These are phyloP conservation scores for Neopestalotiopsis sp. DNA, from an alignment of 2,329 filamentous ascomycete genomes.

Conservation along the genomic window DNA sequence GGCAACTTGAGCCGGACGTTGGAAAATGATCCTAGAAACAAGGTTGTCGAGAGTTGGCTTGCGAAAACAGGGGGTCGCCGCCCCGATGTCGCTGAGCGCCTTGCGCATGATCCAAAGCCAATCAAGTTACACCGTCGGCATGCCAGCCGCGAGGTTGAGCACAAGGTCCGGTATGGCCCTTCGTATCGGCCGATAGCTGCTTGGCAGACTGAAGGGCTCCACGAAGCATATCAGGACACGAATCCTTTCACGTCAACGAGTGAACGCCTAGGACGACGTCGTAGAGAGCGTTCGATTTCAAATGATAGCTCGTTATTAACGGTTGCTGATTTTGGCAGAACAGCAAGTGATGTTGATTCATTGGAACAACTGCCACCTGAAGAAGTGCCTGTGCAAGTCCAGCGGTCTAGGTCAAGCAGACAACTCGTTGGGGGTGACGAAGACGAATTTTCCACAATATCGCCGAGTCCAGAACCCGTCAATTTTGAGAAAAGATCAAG, in stretches of 20 bases:
- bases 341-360: neutral
- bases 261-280: neutral
- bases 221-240: neutral
- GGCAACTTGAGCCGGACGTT: constrained; percentile 28
- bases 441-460: constrained; percentile 27
- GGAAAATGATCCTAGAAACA: constrained; percentile 27
- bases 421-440: constrained; percentile 7
- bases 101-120: neutral
- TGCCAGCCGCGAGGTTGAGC: neutral
- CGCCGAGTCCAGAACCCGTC: constrained; percentile 17
- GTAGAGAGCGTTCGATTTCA: constrained; percentile 21
- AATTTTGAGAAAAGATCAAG: constrained; percentile 57
- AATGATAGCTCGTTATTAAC: constrained; percentile 35
- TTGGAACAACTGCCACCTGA: constrained; percentile 17
- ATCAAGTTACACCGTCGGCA: neutral
- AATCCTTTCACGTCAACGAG: neutral
- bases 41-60: constrained; percentile 36
- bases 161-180: neutral
- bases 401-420: neutral
- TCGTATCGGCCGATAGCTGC: neutral
- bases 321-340: constrained; percentile 22
- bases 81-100: neutral
- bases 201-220: neutral
- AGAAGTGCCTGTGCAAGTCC: constrained; percentile 18
- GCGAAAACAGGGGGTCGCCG: constrained; percentile 12